These are phyloP conservation scores for Dendrobium huoshanense DNA, from an alignment of 106 monocot species.

Conservation along the genomic window DNA sequence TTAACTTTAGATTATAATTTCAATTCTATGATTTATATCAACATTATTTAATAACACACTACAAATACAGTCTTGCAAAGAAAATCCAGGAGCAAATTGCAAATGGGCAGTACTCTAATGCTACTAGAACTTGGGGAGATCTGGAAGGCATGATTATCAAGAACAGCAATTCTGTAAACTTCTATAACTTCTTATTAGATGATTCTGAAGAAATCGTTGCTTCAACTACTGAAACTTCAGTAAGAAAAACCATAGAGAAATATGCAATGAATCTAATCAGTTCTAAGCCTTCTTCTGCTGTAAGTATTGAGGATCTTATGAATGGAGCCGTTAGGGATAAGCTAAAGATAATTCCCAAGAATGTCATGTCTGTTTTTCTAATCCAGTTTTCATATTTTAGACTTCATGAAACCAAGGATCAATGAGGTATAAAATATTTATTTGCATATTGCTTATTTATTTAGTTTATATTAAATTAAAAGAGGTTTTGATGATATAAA, in stretches of 20 bases:
- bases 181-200: slow-evolving; percentile 75
- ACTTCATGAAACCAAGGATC: slow-evolving; percentile 87
- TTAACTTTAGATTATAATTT: not conserved
- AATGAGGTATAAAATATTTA: slow-evolving; percentile 32
- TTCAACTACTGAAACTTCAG: not conserved
- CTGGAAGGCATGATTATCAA: slow-evolving; percentile 31
- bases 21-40: too few relatives aligned
- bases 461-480: not conserved
- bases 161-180: slow-evolving; percentile 48
- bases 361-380: slow-evolving; percentile 32
- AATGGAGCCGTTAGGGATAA: slow-evolving; percentile 48
- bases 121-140: slow-evolving; percentile 41
- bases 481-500: not conserved
- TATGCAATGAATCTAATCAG: slow-evolving; percentile 43
- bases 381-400: slow-evolving; percentile 7
- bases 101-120: slow-evolving; percentile 31
- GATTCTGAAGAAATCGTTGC: not conserved
- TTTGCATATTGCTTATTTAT: not conserved
- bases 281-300: slow-evolving; percentile 25
- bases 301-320: slow-evolving; percentile 39
- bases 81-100: slow-evolving; percentile 39
- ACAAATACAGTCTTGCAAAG: slow-evolving; percentile 36
- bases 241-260: not conserved
- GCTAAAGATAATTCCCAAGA: slow-evolving; percentile 63
- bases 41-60: too few relatives aligned